phyloP scores from a whole-genome alignment of 306 rosid genomes.

The Medicago arabica region DNA sequence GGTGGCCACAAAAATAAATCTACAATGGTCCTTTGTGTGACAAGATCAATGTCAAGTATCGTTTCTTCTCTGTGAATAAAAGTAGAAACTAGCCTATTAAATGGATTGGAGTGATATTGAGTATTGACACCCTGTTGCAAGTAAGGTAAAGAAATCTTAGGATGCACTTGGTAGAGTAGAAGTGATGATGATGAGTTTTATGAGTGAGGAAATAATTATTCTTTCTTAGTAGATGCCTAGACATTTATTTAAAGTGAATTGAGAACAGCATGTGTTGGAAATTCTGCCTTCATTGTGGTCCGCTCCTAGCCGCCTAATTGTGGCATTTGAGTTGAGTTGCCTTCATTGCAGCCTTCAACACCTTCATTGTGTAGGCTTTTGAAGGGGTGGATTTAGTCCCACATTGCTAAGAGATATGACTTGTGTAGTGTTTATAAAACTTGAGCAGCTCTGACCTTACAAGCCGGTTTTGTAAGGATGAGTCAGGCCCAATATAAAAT shows the following conservation, averaged over 20 bases:
- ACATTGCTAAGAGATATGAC: too few relatives aligned
- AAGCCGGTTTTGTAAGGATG: too few relatives aligned
- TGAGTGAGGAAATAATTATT: slow-evolving; percentile 13
- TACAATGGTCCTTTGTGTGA: not conserved
- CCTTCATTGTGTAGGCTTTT: too few relatives aligned
- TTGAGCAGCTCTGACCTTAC: too few relatives aligned
- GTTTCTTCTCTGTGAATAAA: slow-evolving; percentile 6
- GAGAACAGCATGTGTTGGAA: not conserved
- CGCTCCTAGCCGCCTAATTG: too few relatives aligned
- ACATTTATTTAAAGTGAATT: slow-evolving; percentile 14
- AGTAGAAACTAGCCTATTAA: slow-evolving; percentile 20
- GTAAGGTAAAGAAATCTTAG: slow-evolving; percentile 16
- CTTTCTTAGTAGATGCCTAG: slow-evolving; percentile 18
- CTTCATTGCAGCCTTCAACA: too few relatives aligned
- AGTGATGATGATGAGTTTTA: slow-evolving; percentile 10
- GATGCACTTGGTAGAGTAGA: slow-evolving; percentile 16
- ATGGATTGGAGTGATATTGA: not conserved
- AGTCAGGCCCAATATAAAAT: too few relatives aligned
- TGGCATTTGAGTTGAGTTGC: too few relatives aligned
- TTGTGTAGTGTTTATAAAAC: too few relatives aligned
- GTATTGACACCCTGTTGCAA: slow-evolving; percentile 17
- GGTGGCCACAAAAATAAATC: not conserved
- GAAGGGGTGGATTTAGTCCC: too few relatives aligned
- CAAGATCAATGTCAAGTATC: slow-evolving; percentile 27
- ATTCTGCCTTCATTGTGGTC: too few relatives aligned